phyloP scores from a whole-genome alignment of 306 rosid genomes.

The Notholithocarpus densiflorus region DNA sequence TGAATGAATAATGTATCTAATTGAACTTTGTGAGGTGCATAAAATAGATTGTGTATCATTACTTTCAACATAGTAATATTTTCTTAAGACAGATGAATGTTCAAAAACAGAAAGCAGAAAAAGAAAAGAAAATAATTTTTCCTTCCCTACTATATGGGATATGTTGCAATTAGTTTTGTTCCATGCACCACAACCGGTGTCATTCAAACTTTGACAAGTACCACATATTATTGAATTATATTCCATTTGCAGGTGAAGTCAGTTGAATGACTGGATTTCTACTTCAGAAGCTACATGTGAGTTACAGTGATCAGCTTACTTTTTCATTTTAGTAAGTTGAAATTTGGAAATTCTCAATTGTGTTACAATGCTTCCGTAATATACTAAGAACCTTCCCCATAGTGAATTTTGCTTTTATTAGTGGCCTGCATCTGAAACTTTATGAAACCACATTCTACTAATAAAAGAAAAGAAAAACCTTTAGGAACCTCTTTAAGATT shows the following conservation, averaged over 20 bases:
- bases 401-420: not conserved
- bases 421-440: not conserved
- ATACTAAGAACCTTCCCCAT: not conserved
- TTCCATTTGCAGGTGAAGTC: constrained; percentile 60
- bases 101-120: too few species aligned
- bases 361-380: constrained; percentile 1
- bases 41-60: not conserved
- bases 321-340: constrained; percentile 8
- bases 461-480: not conserved
- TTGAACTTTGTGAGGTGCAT: not conserved
- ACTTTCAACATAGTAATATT: not conserved
- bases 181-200: not conserved
- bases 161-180: not conserved
- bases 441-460: not conserved
- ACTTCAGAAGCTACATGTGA: constrained; percentile 69
- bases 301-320: constrained; percentile 29
- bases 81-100: not conserved
- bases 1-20: not conserved
- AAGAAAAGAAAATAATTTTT: not conserved
- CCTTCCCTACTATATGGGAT: not conserved
- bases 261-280: constrained; percentile 92
- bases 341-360: not conserved
- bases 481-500: too few species aligned
- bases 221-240: not conserved
- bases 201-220: not conserved